Conservation (phyloP, 2,329 filamentous ascomycete genomes). For the Pseudocercospora musae region DNA sequence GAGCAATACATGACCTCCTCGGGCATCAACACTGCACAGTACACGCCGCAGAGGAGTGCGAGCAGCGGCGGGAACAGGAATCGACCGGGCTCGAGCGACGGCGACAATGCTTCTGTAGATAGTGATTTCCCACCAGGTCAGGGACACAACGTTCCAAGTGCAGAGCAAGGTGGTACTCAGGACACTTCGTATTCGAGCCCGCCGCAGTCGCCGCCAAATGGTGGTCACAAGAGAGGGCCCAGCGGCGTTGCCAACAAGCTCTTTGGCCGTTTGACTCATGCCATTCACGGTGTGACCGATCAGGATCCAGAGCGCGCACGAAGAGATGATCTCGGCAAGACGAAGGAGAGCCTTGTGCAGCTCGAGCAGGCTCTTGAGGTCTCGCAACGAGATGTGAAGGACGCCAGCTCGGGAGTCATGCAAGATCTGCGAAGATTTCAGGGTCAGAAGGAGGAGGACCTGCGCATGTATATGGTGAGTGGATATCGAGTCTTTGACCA, state of each 20-base stretch:
- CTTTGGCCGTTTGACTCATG: constrained; percentile 91
- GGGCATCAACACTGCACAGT: constrained; percentile 51
- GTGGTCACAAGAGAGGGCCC: constrained; percentile 69
- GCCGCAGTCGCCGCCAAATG: constrained; percentile 26
- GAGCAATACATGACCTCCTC: constrained; percentile 84
- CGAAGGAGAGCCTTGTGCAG: constrained; percentile 78
- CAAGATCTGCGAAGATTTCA: constrained; percentile 92
- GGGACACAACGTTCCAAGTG: constrained; percentile 52
- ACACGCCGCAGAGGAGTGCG: constrained; percentile 63
- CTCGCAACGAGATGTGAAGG: constrained; percentile 86
- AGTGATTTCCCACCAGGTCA: constrained; percentile 89
- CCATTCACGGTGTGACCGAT: constrained; percentile 92
- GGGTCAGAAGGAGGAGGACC: constrained; percentile 88
- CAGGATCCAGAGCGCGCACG: constrained; percentile 91
- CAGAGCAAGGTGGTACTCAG: constrained; percentile 67
- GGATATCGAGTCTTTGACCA: not conserved
- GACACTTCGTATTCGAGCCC: constrained; percentile 24
- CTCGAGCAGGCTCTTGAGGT: constrained; percentile 88
- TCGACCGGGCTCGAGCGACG: constrained; percentile 38
- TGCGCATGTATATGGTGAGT: constrained; percentile 92
- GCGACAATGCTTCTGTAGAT: constrained; percentile 87
- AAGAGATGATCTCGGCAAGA: constrained; percentile 93
- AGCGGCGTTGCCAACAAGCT: constrained; percentile 91
- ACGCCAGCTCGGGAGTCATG: constrained; percentile 83
- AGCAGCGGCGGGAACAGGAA: constrained; percentile 39